Evolutionary conservation across 768 basidiomycete species (phyloP).

Genomic region (Phallus indusiatus): DNA sequence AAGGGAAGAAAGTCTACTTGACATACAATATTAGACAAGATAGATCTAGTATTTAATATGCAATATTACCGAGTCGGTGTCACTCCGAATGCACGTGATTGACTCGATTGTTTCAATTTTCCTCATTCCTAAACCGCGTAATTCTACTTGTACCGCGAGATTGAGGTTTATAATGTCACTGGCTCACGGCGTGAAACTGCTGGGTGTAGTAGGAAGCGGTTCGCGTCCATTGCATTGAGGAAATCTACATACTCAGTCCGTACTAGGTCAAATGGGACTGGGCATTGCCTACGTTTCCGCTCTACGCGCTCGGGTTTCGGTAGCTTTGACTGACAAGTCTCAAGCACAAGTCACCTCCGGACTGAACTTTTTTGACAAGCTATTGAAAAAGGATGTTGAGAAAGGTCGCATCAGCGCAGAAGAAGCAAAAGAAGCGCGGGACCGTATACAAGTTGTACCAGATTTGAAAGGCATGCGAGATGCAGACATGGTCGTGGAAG

Average conservation of each 20-base stretch:
- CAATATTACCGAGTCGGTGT: no score
- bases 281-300: constrained; percentile 88
- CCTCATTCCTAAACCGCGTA: no score
- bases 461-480: constrained; percentile 57
- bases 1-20: no score
- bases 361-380: constrained; percentile 63
- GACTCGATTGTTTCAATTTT: no score
- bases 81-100: no score
- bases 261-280: constrained; percentile 48
- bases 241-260: not conserved
- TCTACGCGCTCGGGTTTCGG: constrained; percentile 75
- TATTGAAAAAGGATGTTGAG: constrained; percentile 80
- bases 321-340: constrained; percentile 78
- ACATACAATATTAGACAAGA: no score
- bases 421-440: constrained; percentile 66
- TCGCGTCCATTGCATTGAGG: not conserved
- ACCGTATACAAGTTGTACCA: constrained; percentile 50
- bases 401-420: constrained; percentile 67
- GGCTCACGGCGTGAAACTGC: constrained; percentile 60
- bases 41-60: no score
- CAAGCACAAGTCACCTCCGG: constrained; percentile 65
- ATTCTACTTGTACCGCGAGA: no score
- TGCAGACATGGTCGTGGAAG: constrained; percentile 89
- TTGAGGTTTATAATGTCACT: constrained; percentile 35
- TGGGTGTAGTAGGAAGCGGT: constrained; percentile 50